A percentile compares a stretch with the other conserved stretches of the same genome.
Evolutionary conservation across 192 early-diverging fungal species (phyloP).

Genomic region (Cladochytrium replicatum): DNA sequence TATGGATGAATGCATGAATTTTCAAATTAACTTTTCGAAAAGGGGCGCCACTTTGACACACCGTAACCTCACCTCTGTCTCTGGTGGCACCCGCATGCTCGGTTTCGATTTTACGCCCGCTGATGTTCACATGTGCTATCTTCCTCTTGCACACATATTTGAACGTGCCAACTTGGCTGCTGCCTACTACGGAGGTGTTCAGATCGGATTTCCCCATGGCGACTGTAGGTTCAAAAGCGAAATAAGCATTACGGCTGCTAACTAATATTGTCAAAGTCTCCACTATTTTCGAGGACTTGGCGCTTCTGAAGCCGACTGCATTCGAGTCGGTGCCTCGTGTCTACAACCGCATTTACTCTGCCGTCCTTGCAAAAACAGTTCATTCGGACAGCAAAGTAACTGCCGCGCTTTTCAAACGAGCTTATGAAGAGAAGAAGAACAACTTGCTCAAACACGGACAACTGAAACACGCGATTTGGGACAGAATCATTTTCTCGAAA

Average conservation of each 20-base stretch:
- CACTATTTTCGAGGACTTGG: slow-evolving; percentile 80
- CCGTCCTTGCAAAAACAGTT: too few species aligned
- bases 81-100: not conserved
- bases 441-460: slow-evolving; percentile 50
- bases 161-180: slow-evolving; percentile 40
- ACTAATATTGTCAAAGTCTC: too few species aligned
- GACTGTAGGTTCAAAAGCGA: slow-evolving; percentile 1
- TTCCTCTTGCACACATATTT: slow-evolving; percentile 87
- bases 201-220: not conserved
- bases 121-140: slow-evolving; percentile 44
- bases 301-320: slow-evolving; percentile 64
- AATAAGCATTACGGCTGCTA: too few species aligned
- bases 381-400: too few species aligned
- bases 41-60: slow-evolving; percentile 63
- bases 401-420: slow-evolving; percentile 30
- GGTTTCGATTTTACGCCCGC: not conserved
- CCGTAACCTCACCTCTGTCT: slow-evolving; percentile 39
- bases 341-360: slow-evolving; percentile 80
- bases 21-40: too few species aligned
- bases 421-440: slow-evolving; percentile 26
- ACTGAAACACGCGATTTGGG: slow-evolving; percentile 70
- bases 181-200: slow-evolving; percentile 15
- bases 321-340: slow-evolving; percentile 87
- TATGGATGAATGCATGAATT: too few species aligned
- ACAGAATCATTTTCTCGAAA: slow-evolving; percentile 78